Evolutionary conservation across 768 basidiomycete genomes (phyloP), one percentile per base, ranked within the genome.

Genomic region (Dentipellis fragilis): DNA sequence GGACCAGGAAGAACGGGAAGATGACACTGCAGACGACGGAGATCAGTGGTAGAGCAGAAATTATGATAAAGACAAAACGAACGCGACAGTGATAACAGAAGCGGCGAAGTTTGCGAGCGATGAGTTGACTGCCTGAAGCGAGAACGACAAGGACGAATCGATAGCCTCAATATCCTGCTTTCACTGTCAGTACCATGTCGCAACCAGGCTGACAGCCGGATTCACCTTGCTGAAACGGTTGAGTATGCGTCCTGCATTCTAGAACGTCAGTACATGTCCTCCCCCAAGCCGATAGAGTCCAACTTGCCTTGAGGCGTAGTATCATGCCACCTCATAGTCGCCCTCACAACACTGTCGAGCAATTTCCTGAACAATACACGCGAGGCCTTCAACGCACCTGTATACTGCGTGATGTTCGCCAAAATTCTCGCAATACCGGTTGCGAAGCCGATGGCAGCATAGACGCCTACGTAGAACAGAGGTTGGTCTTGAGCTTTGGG

Each of bases 311-410:
- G 81, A 1, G 90, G 90, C 0, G 90, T 92, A 0, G 85, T 83
- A 64, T 92, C 89, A 64, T 85, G 84, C 76, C 86, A 89, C 54
- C 89, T 77, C 76, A 93, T 90, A 4, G 91, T 90, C 6, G 90
- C 88, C 12, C 81, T 75, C 16, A 91, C 83, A 10, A 93, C 87
- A 0, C 79, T 79, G 7, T 75, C 78, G 53, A 93, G 69, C 37
- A 93, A 69, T 51, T 75, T 73, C 60, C 71, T 78, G 65, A 73
- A 76, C 29, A 73, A 62, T 3, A 64, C 58, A 38, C 67, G 61
- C 36, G 70, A 71, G 8, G 68, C 72, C 42, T 67, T 67, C 56
- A 75, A 56, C 3, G 80, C 80, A 29, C 84, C 87, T 0, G 79
- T 80, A 61, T 79, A 84, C 64, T 87, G 84, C 1, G 79, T 77